These are phyloP conservation scores for Plasmodium yoelii DNA, from an alignment of 169 alveolate genomes.

Conservation along the genomic window DNA sequence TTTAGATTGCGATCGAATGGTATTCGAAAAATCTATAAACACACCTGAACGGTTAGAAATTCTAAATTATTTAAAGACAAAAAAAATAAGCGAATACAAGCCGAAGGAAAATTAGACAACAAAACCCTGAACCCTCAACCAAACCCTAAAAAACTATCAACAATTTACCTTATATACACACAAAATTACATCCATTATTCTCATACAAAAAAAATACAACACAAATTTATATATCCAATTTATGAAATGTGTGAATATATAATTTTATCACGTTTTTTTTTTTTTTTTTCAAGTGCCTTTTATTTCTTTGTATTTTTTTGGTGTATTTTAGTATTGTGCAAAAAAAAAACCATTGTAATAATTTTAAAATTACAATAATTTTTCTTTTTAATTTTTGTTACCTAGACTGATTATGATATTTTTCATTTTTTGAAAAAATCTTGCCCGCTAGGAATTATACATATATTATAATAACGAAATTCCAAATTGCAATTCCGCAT, in stretches of 20 bases:
- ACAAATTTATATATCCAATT: not conserved
- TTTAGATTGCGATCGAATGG: conserved; percentile 27
- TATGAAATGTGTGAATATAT: not conserved
- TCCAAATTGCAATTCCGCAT: not conserved
- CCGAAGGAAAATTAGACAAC: not conserved
- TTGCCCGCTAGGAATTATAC: conserved; percentile 75
- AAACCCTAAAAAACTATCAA: no score
- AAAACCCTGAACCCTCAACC: not conserved
- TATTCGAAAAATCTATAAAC: conserved; percentile 38
- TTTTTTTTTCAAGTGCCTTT: no score
- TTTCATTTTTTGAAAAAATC: conserved; percentile 75
- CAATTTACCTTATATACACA: not conserved
- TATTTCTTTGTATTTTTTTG: no score
- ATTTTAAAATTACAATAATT: conserved; percentile 2
- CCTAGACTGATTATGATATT: conserved; percentile 76
- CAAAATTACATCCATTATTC: not conserved
- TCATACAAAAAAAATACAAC: not conserved
- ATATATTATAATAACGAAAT: no score
- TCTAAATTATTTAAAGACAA: conserved; percentile 28
- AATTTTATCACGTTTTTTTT: not conserved
- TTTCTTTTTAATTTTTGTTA: conserved; percentile 52
- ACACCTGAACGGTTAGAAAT: conserved; percentile 22
- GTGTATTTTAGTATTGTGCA: not conserved
- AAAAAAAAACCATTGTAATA: conserved; percentile 25
- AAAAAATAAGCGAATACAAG: not conserved